Conservation (phyloP, 805 yeast species). For the Jamesozyma spencerorum region DNA sequence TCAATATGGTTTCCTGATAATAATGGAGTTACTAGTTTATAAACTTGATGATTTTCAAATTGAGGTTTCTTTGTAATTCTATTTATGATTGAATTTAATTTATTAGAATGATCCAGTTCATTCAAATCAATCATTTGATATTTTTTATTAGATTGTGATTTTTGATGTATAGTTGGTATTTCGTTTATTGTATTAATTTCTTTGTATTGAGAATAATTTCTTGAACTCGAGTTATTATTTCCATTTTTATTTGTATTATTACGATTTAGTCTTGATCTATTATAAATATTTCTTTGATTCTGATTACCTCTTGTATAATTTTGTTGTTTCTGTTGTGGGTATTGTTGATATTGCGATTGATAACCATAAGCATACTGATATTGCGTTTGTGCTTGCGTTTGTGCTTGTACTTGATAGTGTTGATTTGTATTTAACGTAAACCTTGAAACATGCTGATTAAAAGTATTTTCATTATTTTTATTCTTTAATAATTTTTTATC, state of each 20-base stretch:
- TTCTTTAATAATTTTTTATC: background rate
- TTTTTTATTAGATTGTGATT: background rate
- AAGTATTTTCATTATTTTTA: background rate
- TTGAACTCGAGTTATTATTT: background rate
- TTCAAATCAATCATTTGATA: slow-evolving; percentile 6
- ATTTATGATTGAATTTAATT: slow-evolving; percentile 12
- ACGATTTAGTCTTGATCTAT: too few relatives aligned
- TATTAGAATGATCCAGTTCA: slow-evolving; percentile 6
- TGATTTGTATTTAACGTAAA: background rate
- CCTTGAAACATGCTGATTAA: background rate
- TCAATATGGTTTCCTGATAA: background rate
- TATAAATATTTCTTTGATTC: too few relatives aligned
- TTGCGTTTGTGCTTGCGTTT: background rate
- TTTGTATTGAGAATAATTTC: background rate
- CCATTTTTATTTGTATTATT: background rate
- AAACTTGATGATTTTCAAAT: slow-evolving; percentile 4
- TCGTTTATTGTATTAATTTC: background rate
- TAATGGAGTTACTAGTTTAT: slow-evolving; percentile 11
- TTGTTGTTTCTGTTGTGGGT: background rate
- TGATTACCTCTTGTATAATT: too few relatives aligned
- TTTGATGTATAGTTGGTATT: too few relatives aligned
- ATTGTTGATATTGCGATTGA: background rate
- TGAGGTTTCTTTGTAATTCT: slow-evolving; percentile 6
- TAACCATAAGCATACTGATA: background rate
- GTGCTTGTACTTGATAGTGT: slow-evolving; percentile 2